Evolutionary conservation across 768 basidiomycete genomes (phyloP).

Genomic region (Russula sp.): DNA sequence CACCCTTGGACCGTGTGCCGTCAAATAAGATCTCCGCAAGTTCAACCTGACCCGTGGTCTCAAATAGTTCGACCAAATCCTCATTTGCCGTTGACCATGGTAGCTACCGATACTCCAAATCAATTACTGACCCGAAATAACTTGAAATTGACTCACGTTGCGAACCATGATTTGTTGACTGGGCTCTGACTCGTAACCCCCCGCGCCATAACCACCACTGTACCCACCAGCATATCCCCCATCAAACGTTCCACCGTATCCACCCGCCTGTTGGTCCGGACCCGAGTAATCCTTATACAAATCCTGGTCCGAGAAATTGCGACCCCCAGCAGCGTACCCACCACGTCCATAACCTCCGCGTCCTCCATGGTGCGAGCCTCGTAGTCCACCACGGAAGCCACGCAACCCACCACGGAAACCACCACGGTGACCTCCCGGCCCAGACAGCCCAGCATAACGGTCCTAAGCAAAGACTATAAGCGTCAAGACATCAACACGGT

Average conservation of each 20-base stretch:
- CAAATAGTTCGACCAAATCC: constrained; percentile 35
- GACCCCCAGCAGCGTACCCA: constrained; percentile 44
- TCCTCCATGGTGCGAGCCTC: constrained; percentile 52
- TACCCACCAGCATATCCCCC: constrained; percentile 38
- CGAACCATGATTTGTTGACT: constrained; percentile 98
- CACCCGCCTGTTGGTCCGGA: constrained; percentile 62
- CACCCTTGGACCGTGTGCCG: constrained; percentile 73
- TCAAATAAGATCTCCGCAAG: constrained; percentile 47
- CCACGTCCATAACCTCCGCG: constrained; percentile 59
- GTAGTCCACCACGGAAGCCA: constrained; percentile 47
- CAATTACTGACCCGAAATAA: not conserved
- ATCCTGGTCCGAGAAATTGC: constrained; percentile 84
- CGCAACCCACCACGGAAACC: constrained; percentile 46
- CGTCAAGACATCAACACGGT: not conserved
- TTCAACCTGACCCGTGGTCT: too few species aligned
- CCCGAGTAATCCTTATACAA: constrained; percentile 92
- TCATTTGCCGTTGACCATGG: constrained; percentile 99
- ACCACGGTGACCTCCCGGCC: constrained; percentile 56
- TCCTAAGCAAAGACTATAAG: constrained; percentile 47
- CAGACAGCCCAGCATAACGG: constrained; percentile 83
- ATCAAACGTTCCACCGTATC: constrained; percentile 39
- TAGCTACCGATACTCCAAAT: constrained; percentile 49
- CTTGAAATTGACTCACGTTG: constrained; percentile 64
- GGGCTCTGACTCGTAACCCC: constrained; percentile 65
- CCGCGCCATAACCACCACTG: constrained; percentile 29